These are phyloP conservation scores for Eudorina sp. DNA, from an alignment of 139 green algal genomes.

Conservation along the genomic window DNA sequence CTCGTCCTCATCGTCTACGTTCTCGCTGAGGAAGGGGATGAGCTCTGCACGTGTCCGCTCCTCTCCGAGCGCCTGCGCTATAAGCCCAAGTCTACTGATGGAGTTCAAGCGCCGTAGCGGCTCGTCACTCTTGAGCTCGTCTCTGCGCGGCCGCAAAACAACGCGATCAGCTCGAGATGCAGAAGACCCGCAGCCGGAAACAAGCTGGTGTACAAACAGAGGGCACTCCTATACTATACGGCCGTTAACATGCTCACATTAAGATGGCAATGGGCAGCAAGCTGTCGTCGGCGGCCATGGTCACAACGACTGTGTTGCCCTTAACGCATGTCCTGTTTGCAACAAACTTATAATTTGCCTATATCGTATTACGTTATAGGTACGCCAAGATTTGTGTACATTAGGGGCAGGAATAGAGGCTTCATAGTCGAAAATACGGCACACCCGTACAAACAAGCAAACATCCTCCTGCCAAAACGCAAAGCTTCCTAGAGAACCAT, in stretches of 20 bases:
- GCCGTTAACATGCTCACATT: constrained; percentile 35
- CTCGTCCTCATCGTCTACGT: constrained; percentile 98
- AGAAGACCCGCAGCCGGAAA: background rate
- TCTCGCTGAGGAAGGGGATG: constrained; percentile 97
- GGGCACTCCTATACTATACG: background rate
- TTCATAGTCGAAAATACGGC: too few species aligned
- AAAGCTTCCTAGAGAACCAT: too few species aligned
- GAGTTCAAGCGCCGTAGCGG: constrained; percentile 92
- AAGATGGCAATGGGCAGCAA: constrained; percentile 56
- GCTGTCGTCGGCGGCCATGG: constrained; percentile 40
- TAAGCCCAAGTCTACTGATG: constrained; percentile 92
- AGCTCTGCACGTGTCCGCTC: constrained; percentile 95
- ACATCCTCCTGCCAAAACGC: too few species aligned
- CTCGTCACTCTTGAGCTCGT: constrained; percentile 96
- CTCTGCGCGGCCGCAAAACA: constrained; percentile 66
- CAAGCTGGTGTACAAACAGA: background rate
- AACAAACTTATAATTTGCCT: background rate
- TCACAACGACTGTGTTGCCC: background rate
- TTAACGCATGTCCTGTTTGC: constrained; percentile 33
- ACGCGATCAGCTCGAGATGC: constrained; percentile 28
- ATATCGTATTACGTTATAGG: too few species aligned
- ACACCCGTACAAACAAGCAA: too few species aligned
- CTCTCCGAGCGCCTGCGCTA: constrained; percentile 95
- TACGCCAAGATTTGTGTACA: too few species aligned
- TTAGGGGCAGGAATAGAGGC: too few species aligned